Evolutionary conservation across 225 moss, liverwort and hornwort species (phyloP), one percentile per base, ranked within the genome.

Genomic region (Marchantia paleacea): DNA sequence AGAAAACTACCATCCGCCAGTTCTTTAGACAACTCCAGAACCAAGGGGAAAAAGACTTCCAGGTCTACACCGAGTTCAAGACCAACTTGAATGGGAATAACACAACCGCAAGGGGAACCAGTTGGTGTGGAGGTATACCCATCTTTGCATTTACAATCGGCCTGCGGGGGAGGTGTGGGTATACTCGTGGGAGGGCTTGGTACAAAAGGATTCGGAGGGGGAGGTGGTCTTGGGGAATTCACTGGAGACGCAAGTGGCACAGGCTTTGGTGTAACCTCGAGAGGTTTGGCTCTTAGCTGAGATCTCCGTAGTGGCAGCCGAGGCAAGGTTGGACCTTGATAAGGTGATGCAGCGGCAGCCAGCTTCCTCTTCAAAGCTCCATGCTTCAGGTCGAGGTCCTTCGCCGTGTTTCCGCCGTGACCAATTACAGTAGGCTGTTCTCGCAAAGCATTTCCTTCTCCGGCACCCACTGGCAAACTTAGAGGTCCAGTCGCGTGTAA

Each of bases 21-120:
- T 82, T 92, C 92, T 80, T 81, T 84, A 3, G 92, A 87, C 68
- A 92, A 86, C 86, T 90, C 89, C 61, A 81, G 84, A 63, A 90
- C 90, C 55, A 90, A 75, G 16, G 90, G 90, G 53, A 92, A 90
- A 68, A 92, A 80, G 3, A 72, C 80, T 39, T 89, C 92, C 82
- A 92, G 74, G 48, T 89, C 86, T 66, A 92, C 84, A 72, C 82
- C 88, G 15, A 92, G 84, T 30, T 86, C 83, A 60, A 92, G 67
- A 65, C 89, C 87, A 49, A 89, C 85, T 72, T 88, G 85, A 80
- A 92, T 89, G 10, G 92, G 92, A 39, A 90, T 88, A 30, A 92
- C 90, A 83, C 90, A 92, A 72, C 89, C 84, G 63, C 92, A 92
- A 39, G 92, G 92, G 48, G 89, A 87, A 5, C 90, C 90, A 50